Evolutionary conservation across 208 protist species (phyloP), one percentile per base, ranked within the genome.

Genomic region (Trypanosoma rangeli): DNA sequence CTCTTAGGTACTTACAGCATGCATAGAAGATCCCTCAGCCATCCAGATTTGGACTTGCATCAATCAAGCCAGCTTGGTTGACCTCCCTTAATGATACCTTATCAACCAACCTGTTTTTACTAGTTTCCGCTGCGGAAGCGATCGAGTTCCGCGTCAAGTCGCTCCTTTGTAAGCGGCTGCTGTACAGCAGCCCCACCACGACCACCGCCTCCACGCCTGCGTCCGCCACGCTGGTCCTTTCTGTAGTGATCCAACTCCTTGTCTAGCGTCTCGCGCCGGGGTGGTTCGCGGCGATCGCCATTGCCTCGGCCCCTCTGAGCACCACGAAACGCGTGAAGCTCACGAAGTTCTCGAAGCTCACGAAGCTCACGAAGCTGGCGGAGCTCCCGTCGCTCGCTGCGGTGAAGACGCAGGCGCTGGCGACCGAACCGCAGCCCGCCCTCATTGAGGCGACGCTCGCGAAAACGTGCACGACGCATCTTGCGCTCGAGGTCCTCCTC

Each of bases 71-170:
- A 22, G 22, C 18, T 62, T 13, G 22, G 15, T 29, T 16, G 31
- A 42, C 44, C 22, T 58, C 48, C 10, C 29, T 29, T 35, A 29
- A 46, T 68, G 13, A 29, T 59, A 18, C 22, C 48, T 53, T 22
- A 22, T 29, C 24, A 12, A 22, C 49, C 49, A 53, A 53, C 26
- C 4, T 49, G n/a, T 22, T 37, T 74, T 28, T 13, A 55, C 54
- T 88, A 89, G 57, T 83, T 80, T 24, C 66, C 60, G 33, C 65
- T 65, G 24, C 79, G 80, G 85, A 89, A 96, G 71, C 64, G 86
- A 15, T 96, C 87, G 24, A 96, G 81, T 74, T 96, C 84, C 26
- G 73, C 83, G 64, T 96, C 90, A 15, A 96, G 82, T 31, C 89
- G 62, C 29, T 91, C 83, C 54, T 79, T 82, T 26, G 87, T 85